Evolutionary conservation across 441 rosid genomes (phyloP).

Genomic region (Flueggea neowawraea): DNA sequence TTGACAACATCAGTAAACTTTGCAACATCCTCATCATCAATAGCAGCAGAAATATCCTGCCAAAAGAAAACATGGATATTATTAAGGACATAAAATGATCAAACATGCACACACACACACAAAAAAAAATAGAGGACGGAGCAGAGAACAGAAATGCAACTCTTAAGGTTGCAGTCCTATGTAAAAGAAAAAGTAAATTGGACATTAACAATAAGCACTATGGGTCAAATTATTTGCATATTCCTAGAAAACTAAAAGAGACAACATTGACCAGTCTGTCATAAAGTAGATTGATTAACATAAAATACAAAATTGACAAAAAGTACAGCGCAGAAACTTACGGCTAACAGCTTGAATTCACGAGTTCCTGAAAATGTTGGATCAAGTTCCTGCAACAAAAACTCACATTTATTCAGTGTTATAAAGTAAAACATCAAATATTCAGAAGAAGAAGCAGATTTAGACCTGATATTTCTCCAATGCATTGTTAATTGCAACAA

Average conservation of each 20-base stretch:
- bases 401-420: slow-evolving; percentile 7
- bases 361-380: slow-evolving; percentile 95
- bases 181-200: too few relatives aligned
- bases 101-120: background rate
- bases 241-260: too few relatives aligned
- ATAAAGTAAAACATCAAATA: background rate
- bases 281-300: too few relatives aligned
- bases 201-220: too few relatives aligned
- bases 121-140: background rate
- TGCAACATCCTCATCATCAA: slow-evolving; percentile 89
- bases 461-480: slow-evolving; percentile 87
- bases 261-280: too few relatives aligned
- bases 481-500: slow-evolving; percentile 84
- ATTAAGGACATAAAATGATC: too few relatives aligned
- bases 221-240: too few relatives aligned
- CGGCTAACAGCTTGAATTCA: slow-evolving; percentile 69
- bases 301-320: too few relatives aligned
- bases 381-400: slow-evolving; percentile 75
- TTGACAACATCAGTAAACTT: slow-evolving; percentile 85
- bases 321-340: slow-evolving; percentile 17
- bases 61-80: slow-evolving; percentile 17
- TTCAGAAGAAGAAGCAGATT: slow-evolving; percentile 9
- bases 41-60: slow-evolving; percentile 80
- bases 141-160: background rate
- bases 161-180: too few relatives aligned